Percentiles rank a stretch among this genome's conserved stretches.
Conservation (phyloP, 2,329 filamentous ascomycete genomes). For the Calonectria pauciramosa region DNA sequence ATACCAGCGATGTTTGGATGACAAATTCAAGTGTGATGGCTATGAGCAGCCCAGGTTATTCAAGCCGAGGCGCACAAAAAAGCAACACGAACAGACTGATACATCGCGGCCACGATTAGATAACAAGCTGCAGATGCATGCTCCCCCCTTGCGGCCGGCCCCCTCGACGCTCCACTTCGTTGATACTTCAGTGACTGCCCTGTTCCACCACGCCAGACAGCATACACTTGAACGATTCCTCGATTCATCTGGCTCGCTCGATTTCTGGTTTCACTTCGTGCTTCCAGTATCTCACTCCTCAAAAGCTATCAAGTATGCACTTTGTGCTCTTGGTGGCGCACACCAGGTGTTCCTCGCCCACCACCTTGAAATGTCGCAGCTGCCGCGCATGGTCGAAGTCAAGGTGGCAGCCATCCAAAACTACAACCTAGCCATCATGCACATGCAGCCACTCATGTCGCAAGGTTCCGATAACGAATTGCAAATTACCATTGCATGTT, state of each 20-base stretch:
- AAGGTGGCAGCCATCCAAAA: not conserved
- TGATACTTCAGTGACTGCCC: too few species aligned
- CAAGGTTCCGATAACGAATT: not conserved
- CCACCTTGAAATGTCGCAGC: too few species aligned
- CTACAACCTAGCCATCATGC: not conserved
- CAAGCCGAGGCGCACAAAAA: not conserved
- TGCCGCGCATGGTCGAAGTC: not conserved
- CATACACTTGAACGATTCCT: not conserved
- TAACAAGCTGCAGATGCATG: too few species aligned
- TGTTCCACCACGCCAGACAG: too few species aligned
- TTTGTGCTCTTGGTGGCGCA: not conserved
- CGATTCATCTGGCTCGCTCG: not conserved
- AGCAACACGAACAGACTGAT: not conserved
- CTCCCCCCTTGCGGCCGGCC: too few species aligned
- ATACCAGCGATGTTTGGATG: not conserved
- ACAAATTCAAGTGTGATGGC: not conserved
- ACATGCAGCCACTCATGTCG: not conserved
- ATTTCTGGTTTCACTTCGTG: not conserved
- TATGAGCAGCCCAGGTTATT: not conserved
- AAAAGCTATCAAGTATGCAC: not conserved
- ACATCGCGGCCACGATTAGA: too few species aligned
- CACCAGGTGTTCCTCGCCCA: not conserved
- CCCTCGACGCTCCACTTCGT: too few species aligned
- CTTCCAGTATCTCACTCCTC: not conserved
- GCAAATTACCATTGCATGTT: not conserved